Evolutionary conservation across 345 rosid species (phyloP).

Genomic region (Eucalyptus tenuipes): DNA sequence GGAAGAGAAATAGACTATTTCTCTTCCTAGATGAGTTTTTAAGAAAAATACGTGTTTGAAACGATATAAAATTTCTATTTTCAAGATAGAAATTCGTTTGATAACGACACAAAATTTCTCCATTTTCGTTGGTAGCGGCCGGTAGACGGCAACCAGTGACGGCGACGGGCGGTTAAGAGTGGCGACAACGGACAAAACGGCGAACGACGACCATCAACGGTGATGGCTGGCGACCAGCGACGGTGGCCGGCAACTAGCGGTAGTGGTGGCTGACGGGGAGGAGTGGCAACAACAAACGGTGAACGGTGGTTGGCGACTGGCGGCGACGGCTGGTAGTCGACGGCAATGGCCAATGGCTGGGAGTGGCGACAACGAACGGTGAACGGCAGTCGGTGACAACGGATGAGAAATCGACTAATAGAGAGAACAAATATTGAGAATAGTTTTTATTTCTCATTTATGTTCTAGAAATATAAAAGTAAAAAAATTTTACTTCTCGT

Average conservation of each 20-base stretch:
- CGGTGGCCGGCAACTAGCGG: fast-evolving
- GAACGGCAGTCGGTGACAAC: fast-evolving
- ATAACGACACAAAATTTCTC: fast-evolving
- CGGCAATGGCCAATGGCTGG: fast-evolving
- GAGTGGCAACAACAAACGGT: fast-evolving
- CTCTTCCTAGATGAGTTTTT: no score
- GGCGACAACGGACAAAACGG: no score
- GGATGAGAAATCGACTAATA: fast-evolving
- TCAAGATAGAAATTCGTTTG: fast-evolving
- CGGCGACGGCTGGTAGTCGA: fast-evolving
- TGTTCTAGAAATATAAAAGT: no score
- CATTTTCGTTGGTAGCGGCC: fast-evolving
- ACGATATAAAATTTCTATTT: no score
- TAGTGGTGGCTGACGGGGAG: fast-evolving
- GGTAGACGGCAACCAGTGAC: fast-evolving
- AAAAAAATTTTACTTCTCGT: fast-evolving
- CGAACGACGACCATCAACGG: fast-evolving
- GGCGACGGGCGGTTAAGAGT: fast-evolving
- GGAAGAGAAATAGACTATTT: fast-evolving
- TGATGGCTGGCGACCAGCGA: no score
- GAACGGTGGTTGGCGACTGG: no score
- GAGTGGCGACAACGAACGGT: fast-evolving
- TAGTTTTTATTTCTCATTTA: no score
- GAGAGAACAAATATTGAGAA: no score
- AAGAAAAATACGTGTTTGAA: no score